Percentiles rank a stretch among this genome's conserved stretches.
These are phyloP conservation scores for Ballota nigra DNA, from an alignment of 257 asterid genomes.

Conservation along the genomic window DNA sequence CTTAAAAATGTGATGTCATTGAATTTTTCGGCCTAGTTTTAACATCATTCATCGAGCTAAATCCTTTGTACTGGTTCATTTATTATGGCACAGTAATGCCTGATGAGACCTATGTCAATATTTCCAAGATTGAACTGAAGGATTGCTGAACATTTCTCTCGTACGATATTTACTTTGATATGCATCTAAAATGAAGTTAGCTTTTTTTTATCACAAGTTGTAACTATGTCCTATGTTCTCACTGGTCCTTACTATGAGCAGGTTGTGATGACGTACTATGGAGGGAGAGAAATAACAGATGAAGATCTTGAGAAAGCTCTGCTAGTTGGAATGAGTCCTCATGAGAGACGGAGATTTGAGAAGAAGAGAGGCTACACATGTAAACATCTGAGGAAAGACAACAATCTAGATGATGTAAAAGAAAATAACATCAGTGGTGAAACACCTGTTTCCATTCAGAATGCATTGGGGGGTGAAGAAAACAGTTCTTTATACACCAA, in stretches of 20 bases:
- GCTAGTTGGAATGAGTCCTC: constrained; percentile 86
- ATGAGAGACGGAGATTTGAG: constrained; percentile 68
- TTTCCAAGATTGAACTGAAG: neutral
- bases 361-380: constrained; percentile 56
- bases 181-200: neutral
- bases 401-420: constrained; percentile 17
- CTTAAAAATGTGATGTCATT: neutral
- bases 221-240: neutral
- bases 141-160: no score
- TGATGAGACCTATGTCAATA: neutral
- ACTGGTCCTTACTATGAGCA: constrained; percentile 29
- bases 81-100: neutral
- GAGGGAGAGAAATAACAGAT: constrained; percentile 79
- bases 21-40: neutral
- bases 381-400: constrained; percentile 32
- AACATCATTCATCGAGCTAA: neutral
- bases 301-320: constrained; percentile 84
- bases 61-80: neutral
- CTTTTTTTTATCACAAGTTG: neutral
- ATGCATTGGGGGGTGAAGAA: constrained; percentile 20
- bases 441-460: constrained; percentile 18
- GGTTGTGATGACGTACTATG: constrained; percentile 75
- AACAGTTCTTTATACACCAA: constrained; percentile 19
- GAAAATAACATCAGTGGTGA: neutral
- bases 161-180: neutral